These are phyloP conservation scores for Tritrichomonas musculus DNA, from an alignment of 208 protist genomes.

Conservation along the genomic window DNA sequence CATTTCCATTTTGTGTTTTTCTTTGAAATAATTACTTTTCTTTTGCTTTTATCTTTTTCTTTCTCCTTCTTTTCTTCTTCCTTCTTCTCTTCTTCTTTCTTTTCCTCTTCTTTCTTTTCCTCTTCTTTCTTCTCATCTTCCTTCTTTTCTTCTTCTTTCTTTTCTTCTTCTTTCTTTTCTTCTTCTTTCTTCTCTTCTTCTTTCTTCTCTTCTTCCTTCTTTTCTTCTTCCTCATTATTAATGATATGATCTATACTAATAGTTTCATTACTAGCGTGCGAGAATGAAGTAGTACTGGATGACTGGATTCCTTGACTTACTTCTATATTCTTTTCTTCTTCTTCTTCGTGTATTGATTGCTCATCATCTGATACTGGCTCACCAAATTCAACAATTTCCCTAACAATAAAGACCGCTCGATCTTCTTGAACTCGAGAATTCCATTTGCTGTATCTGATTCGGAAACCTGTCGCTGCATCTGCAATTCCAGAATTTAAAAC, in stretches of 20 bases:
- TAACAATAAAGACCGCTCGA: background rate
- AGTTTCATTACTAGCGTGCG: too few species aligned
- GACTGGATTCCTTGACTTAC: too few species aligned
- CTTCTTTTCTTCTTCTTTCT: background rate
- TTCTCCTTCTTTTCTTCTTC: background rate
- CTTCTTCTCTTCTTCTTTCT: background rate
- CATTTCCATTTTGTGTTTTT: conserved; percentile 7
- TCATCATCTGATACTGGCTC: background rate
- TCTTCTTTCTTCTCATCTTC: background rate
- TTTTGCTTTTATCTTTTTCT: background rate
- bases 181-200: background rate
- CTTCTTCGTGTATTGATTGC: background rate
- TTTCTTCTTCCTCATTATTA: background rate
- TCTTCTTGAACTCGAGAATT: background rate
- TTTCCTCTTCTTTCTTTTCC: background rate
- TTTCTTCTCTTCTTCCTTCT: background rate
- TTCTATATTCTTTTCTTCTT: background rate
- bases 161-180: background rate
- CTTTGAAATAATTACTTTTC: background rate
- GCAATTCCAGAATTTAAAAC: background rate
- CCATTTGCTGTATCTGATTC: background rate
- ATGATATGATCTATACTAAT: background rate
- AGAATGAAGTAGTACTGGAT: too few species aligned
- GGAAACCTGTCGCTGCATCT: background rate
- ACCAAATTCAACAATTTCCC: conserved; percentile 4